Conservation (phyloP, 202 grass and related monocot species). For the Panicum virgatum region DNA sequence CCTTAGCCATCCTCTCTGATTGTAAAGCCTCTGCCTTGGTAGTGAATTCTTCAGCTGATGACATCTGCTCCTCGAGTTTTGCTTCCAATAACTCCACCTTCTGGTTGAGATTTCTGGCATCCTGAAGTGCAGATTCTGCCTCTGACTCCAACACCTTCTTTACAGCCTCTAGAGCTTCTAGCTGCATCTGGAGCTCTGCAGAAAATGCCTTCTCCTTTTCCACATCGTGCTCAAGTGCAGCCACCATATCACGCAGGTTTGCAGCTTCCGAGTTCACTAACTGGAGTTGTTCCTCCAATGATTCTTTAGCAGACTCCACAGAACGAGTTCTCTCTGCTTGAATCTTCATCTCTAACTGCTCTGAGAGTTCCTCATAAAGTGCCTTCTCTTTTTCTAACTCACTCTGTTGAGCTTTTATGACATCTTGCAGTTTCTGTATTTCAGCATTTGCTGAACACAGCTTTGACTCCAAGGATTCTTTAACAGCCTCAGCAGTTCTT, state of each 20-base stretch:
- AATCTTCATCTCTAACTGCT: slow-evolving; percentile 32
- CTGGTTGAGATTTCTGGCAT: slow-evolving; percentile 37
- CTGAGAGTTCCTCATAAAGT: slow-evolving; percentile 35
- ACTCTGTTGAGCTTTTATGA: slow-evolving; percentile 31
- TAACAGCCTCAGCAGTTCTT: slow-evolving; percentile 25
- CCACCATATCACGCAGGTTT: slow-evolving; percentile 45
- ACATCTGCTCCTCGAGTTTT: slow-evolving; percentile 61
- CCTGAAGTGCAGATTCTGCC: slow-evolving; percentile 44
- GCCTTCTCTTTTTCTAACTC: slow-evolving; percentile 49
- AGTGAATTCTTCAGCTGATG: slow-evolving; percentile 39
- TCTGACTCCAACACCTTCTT: slow-evolving; percentile 53
- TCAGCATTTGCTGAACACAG: slow-evolving; percentile 48
- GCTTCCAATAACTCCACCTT: slow-evolving; percentile 64
- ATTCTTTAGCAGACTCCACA: slow-evolving; percentile 52
- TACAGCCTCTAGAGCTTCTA: slow-evolving; percentile 49
- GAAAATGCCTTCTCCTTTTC: slow-evolving; percentile 60
- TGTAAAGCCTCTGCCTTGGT: slow-evolving; percentile 41
- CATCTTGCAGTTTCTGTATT: slow-evolving; percentile 38
- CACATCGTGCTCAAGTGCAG: slow-evolving; percentile 44
- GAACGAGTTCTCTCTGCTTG: slow-evolving; percentile 42
- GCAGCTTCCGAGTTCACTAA: slow-evolving; percentile 44
- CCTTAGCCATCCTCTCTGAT: slow-evolving; percentile 53
- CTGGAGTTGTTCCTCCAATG: slow-evolving; percentile 57
- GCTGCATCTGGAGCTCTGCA: slow-evolving; percentile 55
- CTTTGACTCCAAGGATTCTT: slow-evolving; percentile 45